These are phyloP conservation scores for Leccinum imitatum DNA, from an alignment of 768 basidiomycete genomes.

Conservation along the genomic window DNA sequence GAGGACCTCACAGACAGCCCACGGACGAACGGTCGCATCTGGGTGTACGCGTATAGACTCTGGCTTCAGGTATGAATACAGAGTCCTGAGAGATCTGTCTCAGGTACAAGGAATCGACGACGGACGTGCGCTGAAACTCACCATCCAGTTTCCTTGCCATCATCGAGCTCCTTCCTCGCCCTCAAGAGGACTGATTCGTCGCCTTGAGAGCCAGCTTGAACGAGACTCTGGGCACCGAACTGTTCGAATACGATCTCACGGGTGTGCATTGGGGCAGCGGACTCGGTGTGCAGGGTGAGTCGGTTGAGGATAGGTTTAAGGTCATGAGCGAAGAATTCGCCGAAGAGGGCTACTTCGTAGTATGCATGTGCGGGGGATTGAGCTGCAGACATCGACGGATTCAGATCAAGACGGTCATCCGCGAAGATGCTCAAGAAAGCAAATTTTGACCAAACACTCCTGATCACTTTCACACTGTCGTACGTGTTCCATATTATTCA, in stretches of 20 bases:
- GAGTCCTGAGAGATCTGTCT: slow-evolving; percentile 45
- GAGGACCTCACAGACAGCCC: slow-evolving; percentile 75
- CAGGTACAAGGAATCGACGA: not conserved
- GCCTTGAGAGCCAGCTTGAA: slow-evolving; percentile 46
- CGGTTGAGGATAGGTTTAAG: slow-evolving; percentile 77
- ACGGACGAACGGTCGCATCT: slow-evolving; percentile 84
- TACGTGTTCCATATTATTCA: not conserved
- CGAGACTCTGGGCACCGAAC: slow-evolving; percentile 60
- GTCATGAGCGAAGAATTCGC: slow-evolving; percentile 77
- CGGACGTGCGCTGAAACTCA: slow-evolving; percentile 30
- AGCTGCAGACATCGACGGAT: slow-evolving; percentile 21
- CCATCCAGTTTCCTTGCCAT: slow-evolving; percentile 59
- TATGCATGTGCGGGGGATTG: slow-evolving; percentile 53
- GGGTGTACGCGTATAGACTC: slow-evolving; percentile 83
- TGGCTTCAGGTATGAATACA: slow-evolving; percentile 81
- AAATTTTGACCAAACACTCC: not conserved
- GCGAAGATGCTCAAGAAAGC: not conserved
- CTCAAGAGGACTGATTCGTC: slow-evolving; percentile 68
- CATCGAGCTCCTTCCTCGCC: slow-evolving; percentile 71
- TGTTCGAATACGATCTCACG: slow-evolving; percentile 85
- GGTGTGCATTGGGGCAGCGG: slow-evolving; percentile 68
- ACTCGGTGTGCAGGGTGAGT: slow-evolving; percentile 79
- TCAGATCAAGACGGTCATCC: not conserved
- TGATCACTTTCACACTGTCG: not conserved
- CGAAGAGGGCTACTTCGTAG: slow-evolving; percentile 83